Evolutionary conservation across 495 filamentous ascomycete genomes (phyloP).

Genomic region (Aspergillus avenaceus): DNA sequence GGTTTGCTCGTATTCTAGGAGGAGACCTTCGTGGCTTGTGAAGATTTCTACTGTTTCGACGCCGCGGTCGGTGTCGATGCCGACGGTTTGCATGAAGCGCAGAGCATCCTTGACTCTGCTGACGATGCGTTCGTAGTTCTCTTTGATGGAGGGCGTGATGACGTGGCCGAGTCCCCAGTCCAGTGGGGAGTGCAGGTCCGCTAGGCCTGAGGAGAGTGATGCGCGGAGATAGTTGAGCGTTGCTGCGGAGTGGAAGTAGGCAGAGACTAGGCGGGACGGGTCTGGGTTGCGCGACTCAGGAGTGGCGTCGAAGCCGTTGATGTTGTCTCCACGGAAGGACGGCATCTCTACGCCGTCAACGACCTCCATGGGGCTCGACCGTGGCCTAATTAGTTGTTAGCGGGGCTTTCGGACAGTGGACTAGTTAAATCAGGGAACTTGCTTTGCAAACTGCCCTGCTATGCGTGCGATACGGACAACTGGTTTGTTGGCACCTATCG

Average conservation of each 20-base stretch:
- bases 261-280: slow-evolving; percentile 77
- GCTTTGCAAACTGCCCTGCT: slow-evolving; percentile 95
- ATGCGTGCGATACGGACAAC: slow-evolving; percentile 93
- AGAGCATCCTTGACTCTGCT: slow-evolving; percentile 83
- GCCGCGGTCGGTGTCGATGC: slow-evolving; percentile 77
- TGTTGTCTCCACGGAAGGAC: slow-evolving; percentile 90
- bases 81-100: slow-evolving; percentile 92
- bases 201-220: slow-evolving; percentile 80
- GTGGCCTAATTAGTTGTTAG: slow-evolving; percentile 54
- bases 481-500: slow-evolving; percentile 71
- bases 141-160: slow-evolving; percentile 72
- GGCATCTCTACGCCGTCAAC: slow-evolving; percentile 77
- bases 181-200: slow-evolving; percentile 86
- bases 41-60: slow-evolving; percentile 93
- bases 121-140: slow-evolving; percentile 80
- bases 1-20: slow-evolving; percentile 90
- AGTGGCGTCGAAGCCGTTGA: slow-evolving; percentile 74
- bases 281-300: slow-evolving; percentile 69
- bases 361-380: slow-evolving; percentile 81
- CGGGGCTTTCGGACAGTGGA: no score
- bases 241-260: slow-evolving; percentile 92
- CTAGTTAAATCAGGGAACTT: no score
- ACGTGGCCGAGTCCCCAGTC: slow-evolving; percentile 98
- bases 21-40: slow-evolving; percentile 91
- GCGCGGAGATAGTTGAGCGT: slow-evolving; percentile 90